A percentile compares a stretch with the other conserved stretches of the same genome.
phyloP scores from a whole-genome alignment of 2,329 filamentous ascomycete species.

The Calonectria henricotiae region DNA sequence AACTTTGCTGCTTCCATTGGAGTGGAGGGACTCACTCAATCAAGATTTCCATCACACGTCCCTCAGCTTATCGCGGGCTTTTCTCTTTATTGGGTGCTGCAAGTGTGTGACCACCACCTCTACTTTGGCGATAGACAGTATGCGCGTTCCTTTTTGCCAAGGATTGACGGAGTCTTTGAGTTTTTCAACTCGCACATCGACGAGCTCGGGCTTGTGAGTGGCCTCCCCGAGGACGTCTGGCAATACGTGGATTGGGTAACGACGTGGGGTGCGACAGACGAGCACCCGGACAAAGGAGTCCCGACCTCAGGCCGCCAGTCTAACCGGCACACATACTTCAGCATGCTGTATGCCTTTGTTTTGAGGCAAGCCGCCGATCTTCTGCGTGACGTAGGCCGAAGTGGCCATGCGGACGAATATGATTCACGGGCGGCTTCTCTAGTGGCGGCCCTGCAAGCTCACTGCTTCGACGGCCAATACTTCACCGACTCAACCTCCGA shows the following conservation, averaged over 20 bases:
- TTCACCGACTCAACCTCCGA: slow-evolving; percentile 58
- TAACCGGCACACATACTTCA: slow-evolving; percentile 53
- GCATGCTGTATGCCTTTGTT: slow-evolving; percentile 58
- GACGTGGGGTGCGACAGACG: slow-evolving; percentile 38
- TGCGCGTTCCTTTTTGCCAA: slow-evolving; percentile 53
- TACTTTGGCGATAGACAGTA: slow-evolving; percentile 57
- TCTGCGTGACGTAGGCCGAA: slow-evolving; percentile 54
- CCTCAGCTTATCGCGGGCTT: slow-evolving; percentile 59
- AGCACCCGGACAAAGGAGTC: slow-evolving; percentile 54
- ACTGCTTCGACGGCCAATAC: slow-evolving; percentile 56
- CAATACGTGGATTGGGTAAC: slow-evolving; percentile 59
- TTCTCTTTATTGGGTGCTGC: slow-evolving; percentile 59
- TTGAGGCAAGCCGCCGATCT: slow-evolving; percentile 57
- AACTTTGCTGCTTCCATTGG: slow-evolving; percentile 50
- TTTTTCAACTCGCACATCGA: slow-evolving; percentile 50
- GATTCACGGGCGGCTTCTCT: slow-evolving; percentile 49
- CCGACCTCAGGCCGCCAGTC: slow-evolving; percentile 57
- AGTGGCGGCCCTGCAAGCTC: slow-evolving; percentile 48
- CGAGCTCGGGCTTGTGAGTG: slow-evolving; percentile 34
- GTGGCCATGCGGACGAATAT: slow-evolving; percentile 55
- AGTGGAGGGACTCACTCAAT: slow-evolving; percentile 55
- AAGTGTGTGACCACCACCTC: slow-evolving; percentile 58
- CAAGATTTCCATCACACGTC: slow-evolving; percentile 57
- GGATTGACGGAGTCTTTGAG: slow-evolving; percentile 56
- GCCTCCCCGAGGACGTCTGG: slow-evolving; percentile 53